Evolutionary conservation across 306 rosid genomes (phyloP).

Genomic region (Dryas alaskensis): DNA sequence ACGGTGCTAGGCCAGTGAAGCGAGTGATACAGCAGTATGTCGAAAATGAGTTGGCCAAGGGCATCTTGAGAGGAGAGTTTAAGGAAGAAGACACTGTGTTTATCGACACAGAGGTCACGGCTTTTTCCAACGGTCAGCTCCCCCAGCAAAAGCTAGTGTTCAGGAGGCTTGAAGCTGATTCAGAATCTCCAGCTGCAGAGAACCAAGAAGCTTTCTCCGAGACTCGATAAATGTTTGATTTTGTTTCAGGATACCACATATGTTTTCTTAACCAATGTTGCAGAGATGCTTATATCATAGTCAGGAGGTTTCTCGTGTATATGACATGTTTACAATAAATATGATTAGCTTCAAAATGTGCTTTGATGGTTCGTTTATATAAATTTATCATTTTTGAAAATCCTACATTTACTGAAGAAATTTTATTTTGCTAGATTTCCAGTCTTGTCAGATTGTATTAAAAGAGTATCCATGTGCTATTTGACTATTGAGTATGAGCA

Average conservation of each 20-base stretch:
- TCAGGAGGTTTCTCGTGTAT: background rate
- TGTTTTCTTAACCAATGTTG: slow-evolving; percentile 30
- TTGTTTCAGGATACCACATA: background rate
- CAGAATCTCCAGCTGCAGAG: slow-evolving; percentile 36
- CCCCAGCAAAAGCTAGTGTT: slow-evolving; percentile 81
- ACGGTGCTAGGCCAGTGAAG: slow-evolving; percentile 97
- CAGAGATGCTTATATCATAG: background rate
- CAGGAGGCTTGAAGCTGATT: slow-evolving; percentile 41
- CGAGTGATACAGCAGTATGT: slow-evolving; percentile 90
- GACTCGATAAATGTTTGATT: slow-evolving; percentile 29
- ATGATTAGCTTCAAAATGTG: too few species aligned
- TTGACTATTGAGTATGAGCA: too few species aligned
- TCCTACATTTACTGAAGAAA: too few species aligned
- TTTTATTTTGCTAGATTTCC: too few species aligned
- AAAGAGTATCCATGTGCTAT: too few species aligned
- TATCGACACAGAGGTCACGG: slow-evolving; percentile 79
- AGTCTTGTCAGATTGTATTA: too few species aligned
- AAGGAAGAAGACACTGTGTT: slow-evolving; percentile 71
- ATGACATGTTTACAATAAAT: background rate
- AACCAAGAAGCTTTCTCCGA: slow-evolving; percentile 48
- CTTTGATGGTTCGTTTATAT: too few species aligned
- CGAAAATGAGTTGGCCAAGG: slow-evolving; percentile 91
- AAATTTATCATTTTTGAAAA: too few species aligned
- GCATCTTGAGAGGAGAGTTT: slow-evolving; percentile 90
- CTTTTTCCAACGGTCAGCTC: slow-evolving; percentile 72